These are phyloP conservation scores for Camellia sinensis DNA, from an alignment of 148 eudicot genomes.

Conservation along the genomic window DNA sequence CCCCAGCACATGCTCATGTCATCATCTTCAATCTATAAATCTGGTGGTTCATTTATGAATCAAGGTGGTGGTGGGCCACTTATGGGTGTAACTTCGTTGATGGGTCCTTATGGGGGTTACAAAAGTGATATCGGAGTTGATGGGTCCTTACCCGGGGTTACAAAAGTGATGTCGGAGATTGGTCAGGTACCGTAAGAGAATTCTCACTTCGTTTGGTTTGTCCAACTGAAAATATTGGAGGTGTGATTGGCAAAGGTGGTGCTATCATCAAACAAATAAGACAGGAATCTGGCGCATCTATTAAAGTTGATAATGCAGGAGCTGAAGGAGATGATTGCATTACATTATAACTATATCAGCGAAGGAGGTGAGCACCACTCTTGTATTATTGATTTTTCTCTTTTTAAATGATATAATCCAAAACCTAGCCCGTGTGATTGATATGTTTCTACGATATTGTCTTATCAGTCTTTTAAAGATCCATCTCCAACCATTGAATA, in stretches of 20 bases:
- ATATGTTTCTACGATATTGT: too few relatives aligned
- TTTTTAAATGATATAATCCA: too few relatives aligned
- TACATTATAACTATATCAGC: conserved; percentile 57
- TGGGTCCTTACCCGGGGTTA: conserved; percentile 69
- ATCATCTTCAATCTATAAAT: too few relatives aligned
- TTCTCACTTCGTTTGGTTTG: too few relatives aligned
- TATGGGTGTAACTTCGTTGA: conserved; percentile 48
- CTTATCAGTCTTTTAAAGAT: too few relatives aligned
- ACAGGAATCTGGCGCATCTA: conserved; percentile 78
- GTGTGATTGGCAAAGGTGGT: conserved; percentile 97
- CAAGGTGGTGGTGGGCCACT: conserved; percentile 42
- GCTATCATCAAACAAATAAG: conserved; percentile 81
- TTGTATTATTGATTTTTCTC: too few relatives aligned
- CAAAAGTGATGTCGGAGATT: conserved; percentile 10
- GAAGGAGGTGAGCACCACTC: conserved; percentile 56
- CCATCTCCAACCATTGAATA: too few relatives aligned
- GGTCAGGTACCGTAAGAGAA: too few relatives aligned
- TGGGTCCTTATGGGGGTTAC: conserved; percentile 73
- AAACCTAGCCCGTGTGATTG: too few relatives aligned
- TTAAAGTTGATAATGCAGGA: conserved; percentile 79
- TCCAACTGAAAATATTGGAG: conserved; percentile 27
- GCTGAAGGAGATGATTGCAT: conserved; percentile 82
- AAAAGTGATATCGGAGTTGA: conserved; percentile 18
- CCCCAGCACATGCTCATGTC: too few relatives aligned
- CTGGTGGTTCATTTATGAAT: too few relatives aligned